These are phyloP conservation scores for Leishmania mexicana DNA, from an alignment of 208 protist genomes.

Conservation along the genomic window DNA sequence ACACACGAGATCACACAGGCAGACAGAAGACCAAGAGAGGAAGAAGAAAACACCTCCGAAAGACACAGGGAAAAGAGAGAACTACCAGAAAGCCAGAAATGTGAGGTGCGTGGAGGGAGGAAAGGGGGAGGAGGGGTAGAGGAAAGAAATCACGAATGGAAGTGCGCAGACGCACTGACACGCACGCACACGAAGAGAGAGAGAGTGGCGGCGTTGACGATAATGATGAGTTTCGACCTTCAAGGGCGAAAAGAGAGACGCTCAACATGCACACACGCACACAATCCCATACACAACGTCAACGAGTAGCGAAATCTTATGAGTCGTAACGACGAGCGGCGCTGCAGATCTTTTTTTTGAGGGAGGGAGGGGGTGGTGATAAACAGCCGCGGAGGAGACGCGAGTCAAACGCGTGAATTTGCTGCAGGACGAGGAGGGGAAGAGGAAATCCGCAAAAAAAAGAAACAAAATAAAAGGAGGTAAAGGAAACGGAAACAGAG, in stretches of 20 bases:
- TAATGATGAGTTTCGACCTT: neutral
- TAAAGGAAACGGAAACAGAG: neutral
- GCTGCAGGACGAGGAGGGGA: neutral
- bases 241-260: neutral
- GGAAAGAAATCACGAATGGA: neutral
- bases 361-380: neutral
- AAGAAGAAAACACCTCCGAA: neutral
- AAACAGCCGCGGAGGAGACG: neutral
- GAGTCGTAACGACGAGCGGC: neutral
- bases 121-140: neutral
- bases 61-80: neutral
- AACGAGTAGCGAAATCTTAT: neutral
- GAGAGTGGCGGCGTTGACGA: neutral
- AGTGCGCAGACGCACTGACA: neutral
- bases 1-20: too few relatives aligned
- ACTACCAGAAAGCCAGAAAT: neutral
- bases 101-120: neutral
- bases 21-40: too few relatives aligned
- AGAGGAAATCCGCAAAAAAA: neutral
- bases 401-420: neutral
- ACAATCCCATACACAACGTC: neutral
- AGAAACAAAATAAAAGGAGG: neutral
- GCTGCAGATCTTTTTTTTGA: neutral
- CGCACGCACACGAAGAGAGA: neutral
- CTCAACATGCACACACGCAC: neutral